Base-by-base conservation (phyloP, 2,329 filamentous ascomycete species). In the Trichoderma oligosporum region DNA sequence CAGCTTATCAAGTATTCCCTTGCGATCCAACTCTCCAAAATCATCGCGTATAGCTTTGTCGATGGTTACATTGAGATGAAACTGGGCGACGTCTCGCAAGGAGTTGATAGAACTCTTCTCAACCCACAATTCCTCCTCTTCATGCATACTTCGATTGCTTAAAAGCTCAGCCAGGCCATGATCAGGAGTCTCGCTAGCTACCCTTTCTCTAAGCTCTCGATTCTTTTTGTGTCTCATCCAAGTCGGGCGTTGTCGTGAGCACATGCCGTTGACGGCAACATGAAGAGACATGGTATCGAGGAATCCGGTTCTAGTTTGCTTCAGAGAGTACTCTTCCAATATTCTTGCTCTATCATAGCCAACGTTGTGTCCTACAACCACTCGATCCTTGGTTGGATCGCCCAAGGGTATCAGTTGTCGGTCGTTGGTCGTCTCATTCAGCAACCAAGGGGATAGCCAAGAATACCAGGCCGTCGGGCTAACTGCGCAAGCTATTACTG, bases 191-290 rank as follows among this genome's bases (percentile, higher is more conserved):
- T 90, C 82, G 47, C 79, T 85, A 4, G 88, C 83, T 46, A 93
- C 85, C 66, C 87, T 88, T 61, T 97, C 92, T 48, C 90, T 80
- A 44, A 93, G 67, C 67, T 97, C 93, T 58, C 87, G 82, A 62
- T 87, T 91, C 75, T 99, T 99, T 69, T 91, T 89, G 71, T 96
- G 90, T 71, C 90, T 95, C 86, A 97, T 91, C 94, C 94, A 99
- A 0, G 90, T 96, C 7, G 95, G 94, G 48, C 94, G 83, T 71
- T 99, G 94, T 63, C 89, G 87, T 20, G 94, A 97, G 73, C 94
- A 99, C 94, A 99, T 99, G 61, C 94, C 94, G 69, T 99, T 99
- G 22, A 96, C 93, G 2, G 95, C 95, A 7, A 96, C 93, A 70
- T 99, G 94, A 18, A 99, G 77, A 1, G 93, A 97, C 94, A 99